phyloP scores from a whole-genome alignment of 2,329 filamentous ascomycete genomes.

The Stagonosporopsis vannaccii region DNA sequence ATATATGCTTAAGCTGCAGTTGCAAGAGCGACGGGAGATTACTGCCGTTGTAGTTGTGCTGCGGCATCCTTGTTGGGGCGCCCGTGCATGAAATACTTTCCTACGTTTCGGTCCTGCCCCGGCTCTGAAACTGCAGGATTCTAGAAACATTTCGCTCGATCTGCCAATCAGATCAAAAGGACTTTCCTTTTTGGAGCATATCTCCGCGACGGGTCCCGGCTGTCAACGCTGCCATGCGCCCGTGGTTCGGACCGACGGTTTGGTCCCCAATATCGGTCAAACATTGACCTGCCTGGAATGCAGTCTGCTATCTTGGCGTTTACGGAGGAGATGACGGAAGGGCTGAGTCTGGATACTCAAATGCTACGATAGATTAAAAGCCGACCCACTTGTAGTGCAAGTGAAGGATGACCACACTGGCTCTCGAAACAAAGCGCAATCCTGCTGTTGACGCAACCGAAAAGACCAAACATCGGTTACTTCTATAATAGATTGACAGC shows the following conservation, averaged over 20 bases:
- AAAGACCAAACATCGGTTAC: neutral
- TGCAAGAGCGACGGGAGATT: slow-evolving; percentile 4
- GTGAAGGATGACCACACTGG: neutral
- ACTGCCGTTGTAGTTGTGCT: neutral
- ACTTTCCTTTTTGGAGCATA: slow-evolving; percentile 10
- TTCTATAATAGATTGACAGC: slow-evolving; percentile 3
- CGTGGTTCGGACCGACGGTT: slow-evolving; percentile 12
- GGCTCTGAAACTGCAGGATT: slow-evolving; percentile 7
- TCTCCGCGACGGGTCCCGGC: slow-evolving; percentile 6
- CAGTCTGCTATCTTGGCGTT: slow-evolving; percentile 11
- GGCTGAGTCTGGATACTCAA: slow-evolving; percentile 7
- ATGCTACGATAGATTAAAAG: slow-evolving; percentile 9
- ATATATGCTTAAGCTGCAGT: neutral
- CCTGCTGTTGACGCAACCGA: neutral
- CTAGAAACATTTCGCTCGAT: slow-evolving; percentile 1
- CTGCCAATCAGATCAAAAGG: slow-evolving; percentile 10
- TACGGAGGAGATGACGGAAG: slow-evolving; percentile 14
- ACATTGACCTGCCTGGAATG: slow-evolving; percentile 18
- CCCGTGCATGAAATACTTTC: slow-evolving; percentile 12
- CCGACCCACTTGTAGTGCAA: slow-evolving; percentile 11
- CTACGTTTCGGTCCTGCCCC: slow-evolving; percentile 9
- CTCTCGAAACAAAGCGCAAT: neutral
- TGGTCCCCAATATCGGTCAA: slow-evolving; percentile 14
- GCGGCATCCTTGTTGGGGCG: slow-evolving; percentile 1
- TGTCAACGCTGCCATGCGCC: slow-evolving; percentile 4